These are phyloP conservation scores for Glycine latifolia DNA, from an alignment of 306 rosid genomes.

Conservation along the genomic window DNA sequence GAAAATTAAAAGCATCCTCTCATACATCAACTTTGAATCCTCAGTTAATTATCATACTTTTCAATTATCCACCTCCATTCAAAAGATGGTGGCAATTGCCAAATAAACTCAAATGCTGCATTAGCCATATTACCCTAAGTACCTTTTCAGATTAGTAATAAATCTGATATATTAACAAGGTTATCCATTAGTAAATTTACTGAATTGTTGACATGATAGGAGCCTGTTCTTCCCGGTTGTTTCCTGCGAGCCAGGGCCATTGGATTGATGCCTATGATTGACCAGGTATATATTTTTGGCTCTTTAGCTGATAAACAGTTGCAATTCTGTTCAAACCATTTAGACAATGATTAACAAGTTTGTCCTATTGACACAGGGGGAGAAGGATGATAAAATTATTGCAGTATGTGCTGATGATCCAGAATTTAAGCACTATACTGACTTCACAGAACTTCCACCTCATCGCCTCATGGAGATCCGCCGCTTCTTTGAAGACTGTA, in stretches of 20 bases:
- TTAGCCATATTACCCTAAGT: background rate
- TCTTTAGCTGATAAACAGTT: conserved; percentile 4
- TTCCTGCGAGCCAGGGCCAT: conserved; percentile 92
- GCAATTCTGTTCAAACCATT: background rate
- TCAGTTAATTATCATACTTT: no score
- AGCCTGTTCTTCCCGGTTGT: conserved; percentile 96
- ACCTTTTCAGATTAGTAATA: background rate
- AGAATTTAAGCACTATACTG: conserved; percentile 81
- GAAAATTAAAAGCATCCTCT: background rate
- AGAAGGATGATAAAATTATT: conserved; percentile 96
- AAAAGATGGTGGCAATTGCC: background rate
- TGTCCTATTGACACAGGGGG: conserved; percentile 65
- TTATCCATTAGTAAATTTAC: conserved; percentile 11
- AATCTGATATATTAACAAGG: conserved; percentile 19
- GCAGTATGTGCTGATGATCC: conserved; percentile 99
- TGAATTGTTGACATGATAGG: conserved; percentile 62
- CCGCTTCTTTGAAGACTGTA: conserved; percentile 98
- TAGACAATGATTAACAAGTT: conserved; percentile 1
- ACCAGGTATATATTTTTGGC: conserved; percentile 70
- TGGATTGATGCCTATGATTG: conserved; percentile 99
- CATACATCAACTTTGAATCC: conserved; percentile 2
- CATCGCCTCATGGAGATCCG: conserved; percentile 94
- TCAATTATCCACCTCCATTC: background rate
- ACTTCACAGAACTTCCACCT: conserved; percentile 83
- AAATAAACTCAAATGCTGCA: conserved; percentile 10